Conservation (phyloP, 2,329 filamentous ascomycete species). For the Aspergillus sp. region DNA sequence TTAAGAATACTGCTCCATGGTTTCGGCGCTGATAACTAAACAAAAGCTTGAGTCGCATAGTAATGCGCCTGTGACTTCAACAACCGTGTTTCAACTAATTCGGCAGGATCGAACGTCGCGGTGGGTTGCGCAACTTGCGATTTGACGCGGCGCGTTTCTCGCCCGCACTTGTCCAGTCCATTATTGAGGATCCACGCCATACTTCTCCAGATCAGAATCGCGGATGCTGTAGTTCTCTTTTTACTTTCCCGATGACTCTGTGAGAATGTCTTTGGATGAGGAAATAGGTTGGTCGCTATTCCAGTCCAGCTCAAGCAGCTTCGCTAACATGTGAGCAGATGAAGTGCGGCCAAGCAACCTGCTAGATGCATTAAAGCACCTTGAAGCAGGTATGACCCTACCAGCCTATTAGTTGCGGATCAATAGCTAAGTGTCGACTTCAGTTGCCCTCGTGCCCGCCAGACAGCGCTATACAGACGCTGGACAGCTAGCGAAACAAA, state of each 20-base stretch:
- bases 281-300: conserved; percentile 23
- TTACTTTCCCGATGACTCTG: too few species aligned
- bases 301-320: not conserved
- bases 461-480: conserved; percentile 69
- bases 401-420: too few species aligned
- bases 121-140: too few species aligned
- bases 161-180: too few species aligned
- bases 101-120: too few species aligned
- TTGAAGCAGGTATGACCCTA: conserved; percentile 41
- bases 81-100: too few species aligned
- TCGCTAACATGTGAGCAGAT: conserved; percentile 16
- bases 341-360: conserved; percentile 30
- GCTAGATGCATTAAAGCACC: conserved; percentile 40
- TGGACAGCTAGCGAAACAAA: conserved; percentile 65
- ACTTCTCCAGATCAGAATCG: too few species aligned
- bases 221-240: too few species aligned
- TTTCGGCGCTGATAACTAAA: too few species aligned
- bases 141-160: too few species aligned
- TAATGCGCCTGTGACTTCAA: too few species aligned
- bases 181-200: too few species aligned
- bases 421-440: not conserved
- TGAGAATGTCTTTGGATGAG: conserved; percentile 25
- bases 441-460: conserved; percentile 55
- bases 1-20: not conserved
- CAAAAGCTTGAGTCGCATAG: not conserved